Evolutionary conservation across 2,329 filamentous ascomycete species (phyloP).

Genomic region (Blumeria graminis): DNA sequence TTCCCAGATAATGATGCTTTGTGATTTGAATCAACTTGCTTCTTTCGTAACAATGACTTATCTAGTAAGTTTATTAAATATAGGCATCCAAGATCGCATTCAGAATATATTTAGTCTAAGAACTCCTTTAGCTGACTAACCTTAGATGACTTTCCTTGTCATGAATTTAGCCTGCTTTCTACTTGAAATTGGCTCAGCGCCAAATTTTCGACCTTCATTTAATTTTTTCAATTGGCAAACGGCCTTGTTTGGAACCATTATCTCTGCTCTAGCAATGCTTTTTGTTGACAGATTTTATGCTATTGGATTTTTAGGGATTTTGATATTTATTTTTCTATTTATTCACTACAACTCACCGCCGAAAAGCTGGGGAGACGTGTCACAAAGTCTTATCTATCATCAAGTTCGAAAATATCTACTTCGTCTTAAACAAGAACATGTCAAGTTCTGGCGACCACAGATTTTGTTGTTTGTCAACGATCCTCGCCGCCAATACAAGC

Average conservation of each 20-base stretch:
- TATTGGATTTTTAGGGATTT: slow-evolving; percentile 44
- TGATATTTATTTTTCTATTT: slow-evolving; percentile 55
- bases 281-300: slow-evolving; percentile 72
- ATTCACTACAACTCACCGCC: slow-evolving; percentile 72
- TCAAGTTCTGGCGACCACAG: slow-evolving; percentile 83
- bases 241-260: slow-evolving; percentile 47
- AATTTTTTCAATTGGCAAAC: slow-evolving; percentile 78
- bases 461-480: slow-evolving; percentile 69
- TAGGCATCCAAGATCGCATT: neutral
- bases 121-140: neutral
- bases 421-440: slow-evolving; percentile 64
- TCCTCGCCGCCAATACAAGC: slow-evolving; percentile 53
- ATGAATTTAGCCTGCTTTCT: slow-evolving; percentile 75
- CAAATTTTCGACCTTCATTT: slow-evolving; percentile 73
- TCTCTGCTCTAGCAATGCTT: slow-evolving; percentile 65
- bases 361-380: slow-evolving; percentile 77
- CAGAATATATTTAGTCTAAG: neutral
- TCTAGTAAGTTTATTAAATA: slow-evolving; percentile 24
- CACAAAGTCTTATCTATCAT: slow-evolving; percentile 68
- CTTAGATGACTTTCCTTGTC: slow-evolving; percentile 64
- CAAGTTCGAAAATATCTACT: slow-evolving; percentile 75
- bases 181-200: slow-evolving; percentile 65
- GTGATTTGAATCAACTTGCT: slow-evolving; percentile 69
- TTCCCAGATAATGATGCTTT: slow-evolving; percentile 57
- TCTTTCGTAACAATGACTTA: slow-evolving; percentile 82